Base-by-base conservation (phyloP, 169 alveolate genomes). In the Cystoisospora suis region DNA sequence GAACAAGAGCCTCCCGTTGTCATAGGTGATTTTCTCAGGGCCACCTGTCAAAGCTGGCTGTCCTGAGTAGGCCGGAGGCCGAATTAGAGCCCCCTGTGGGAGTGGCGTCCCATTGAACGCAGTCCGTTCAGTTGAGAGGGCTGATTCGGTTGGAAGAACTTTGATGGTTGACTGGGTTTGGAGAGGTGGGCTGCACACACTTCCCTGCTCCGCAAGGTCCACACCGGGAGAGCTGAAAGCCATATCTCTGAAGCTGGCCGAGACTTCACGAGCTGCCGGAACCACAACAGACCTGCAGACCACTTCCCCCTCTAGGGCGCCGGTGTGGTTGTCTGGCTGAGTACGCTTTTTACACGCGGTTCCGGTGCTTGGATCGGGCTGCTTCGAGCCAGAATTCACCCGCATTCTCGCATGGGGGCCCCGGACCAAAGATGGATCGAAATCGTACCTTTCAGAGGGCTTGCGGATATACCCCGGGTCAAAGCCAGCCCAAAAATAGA, bases 381-480 rank as follows among this genome's bases (percentile, higher is more conserved):
- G n/a, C 61, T 9, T 49, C 20, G 9, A 49, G 61, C 61, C 20
- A 49, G 61, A 49, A 9, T 49, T 9, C 61, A 12, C 61, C n/a
- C 20, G 20, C n/a, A 49, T 49, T 20, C 61, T 49, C n/a, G n/a
- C 20, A 49, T 49, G 61, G n/a, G n/a, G n/a, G 61, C n/a, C 61
- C 20, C 20, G 9, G 61, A 49, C 61, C 20, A 20, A 20, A 49
- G 20, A 9, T 12, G 9, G 61, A 49, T 9, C n/a, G n/a, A 49
- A 49, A 29, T 3, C 46, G 3, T 44, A 23, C 79, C 36, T 44
- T 65, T 23, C 44, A 17, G 79, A 29, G 36, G 79, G 44, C 29
- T 65, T 65, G 29, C 79, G 79, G 17, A 65, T 65, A 44, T 65
- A 65, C 27, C 79, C 79, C 38, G 79, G 79, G 79, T 65, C 36